phyloP scores from a whole-genome alignment of 805 yeast genomes.

The Candida vartiovaarae region DNA sequence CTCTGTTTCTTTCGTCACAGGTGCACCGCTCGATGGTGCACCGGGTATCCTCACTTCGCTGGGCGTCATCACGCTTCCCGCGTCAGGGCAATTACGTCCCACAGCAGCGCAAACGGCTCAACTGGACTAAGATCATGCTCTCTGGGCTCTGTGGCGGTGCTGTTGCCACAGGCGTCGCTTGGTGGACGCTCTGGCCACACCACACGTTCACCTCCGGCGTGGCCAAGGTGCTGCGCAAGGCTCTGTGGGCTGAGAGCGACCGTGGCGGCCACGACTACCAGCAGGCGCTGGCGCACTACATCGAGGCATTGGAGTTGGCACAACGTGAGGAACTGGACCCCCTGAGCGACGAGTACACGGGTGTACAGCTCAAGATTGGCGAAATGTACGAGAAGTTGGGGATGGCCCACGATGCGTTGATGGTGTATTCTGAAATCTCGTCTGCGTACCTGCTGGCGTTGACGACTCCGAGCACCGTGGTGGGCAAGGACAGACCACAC shows the following conservation, averaged over 20 bases:
- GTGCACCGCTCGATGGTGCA: too few relatives aligned
- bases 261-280: constrained; percentile 49
- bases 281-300: constrained; percentile 63
- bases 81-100: constrained; percentile 2
- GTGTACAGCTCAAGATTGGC: constrained; percentile 79
- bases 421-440: constrained; percentile 60
- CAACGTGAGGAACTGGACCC: constrained; percentile 47
- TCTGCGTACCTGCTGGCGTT: constrained; percentile 50
- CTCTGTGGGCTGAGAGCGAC: constrained; percentile 77
- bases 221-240: constrained; percentile 66
- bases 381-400: constrained; percentile 76
- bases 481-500: constrained; percentile 38
- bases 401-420: constrained; percentile 55
- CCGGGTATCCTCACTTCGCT: too few relatives aligned
- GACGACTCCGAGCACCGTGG: constrained; percentile 30
- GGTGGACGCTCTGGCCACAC: constrained; percentile 54
- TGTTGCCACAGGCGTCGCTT: constrained; percentile 21
- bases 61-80: constrained; percentile 8
- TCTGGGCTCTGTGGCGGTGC: constrained; percentile 21
- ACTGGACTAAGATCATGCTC: constrained; percentile 14
- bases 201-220: constrained; percentile 65
- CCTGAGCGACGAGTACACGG: constrained; percentile 77
- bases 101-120: constrained; percentile 9
- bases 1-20: too few relatives aligned
- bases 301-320: constrained; percentile 65